phyloP scores from a whole-genome alignment of 1,284 basidiomycete genomes.

The Microbotryum silenes-acaulis region DNA sequence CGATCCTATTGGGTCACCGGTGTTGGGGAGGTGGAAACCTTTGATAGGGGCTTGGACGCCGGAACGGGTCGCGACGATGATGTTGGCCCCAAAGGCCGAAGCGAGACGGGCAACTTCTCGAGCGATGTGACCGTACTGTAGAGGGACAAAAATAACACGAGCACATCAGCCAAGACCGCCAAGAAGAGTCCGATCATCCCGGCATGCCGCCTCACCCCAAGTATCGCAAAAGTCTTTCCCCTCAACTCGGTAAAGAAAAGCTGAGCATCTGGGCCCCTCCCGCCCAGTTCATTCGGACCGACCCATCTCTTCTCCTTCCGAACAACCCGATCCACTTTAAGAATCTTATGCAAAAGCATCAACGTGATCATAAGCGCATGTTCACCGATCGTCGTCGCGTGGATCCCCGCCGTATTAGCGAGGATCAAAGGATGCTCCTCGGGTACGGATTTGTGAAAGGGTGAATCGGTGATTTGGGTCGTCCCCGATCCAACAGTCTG shows the following conservation, averaged over 20 bases:
- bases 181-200: background rate
- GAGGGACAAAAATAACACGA: too few species aligned
- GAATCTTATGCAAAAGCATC: conserved; percentile 5
- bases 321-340: conserved; percentile 36
- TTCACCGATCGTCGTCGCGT: conserved; percentile 23
- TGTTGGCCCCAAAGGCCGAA: conserved; percentile 8
- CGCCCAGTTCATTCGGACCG: conserved; percentile 11
- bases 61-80: conserved; percentile 15
- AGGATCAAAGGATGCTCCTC: conserved; percentile 4
- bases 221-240: too few species aligned
- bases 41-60: conserved; percentile 12
- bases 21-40: conserved; percentile 31
- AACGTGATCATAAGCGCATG: conserved; percentile 11
- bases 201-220: too few species aligned
- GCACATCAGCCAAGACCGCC: too few species aligned
- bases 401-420: conserved; percentile 22
- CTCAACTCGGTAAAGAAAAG: too few species aligned
- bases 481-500: conserved; percentile 4
- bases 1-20: conserved; percentile 33
- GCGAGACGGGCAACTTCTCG: conserved; percentile 20
- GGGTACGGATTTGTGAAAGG: conserved; percentile 13
- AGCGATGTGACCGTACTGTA: conserved; percentile 20
- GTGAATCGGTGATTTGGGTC: conserved; percentile 7
- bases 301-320: conserved; percentile 9
- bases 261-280: background rate